Evolutionary conservation across 108 stramenopile genomes (phyloP).

Genomic region (Cylindrotheca closterium): DNA sequence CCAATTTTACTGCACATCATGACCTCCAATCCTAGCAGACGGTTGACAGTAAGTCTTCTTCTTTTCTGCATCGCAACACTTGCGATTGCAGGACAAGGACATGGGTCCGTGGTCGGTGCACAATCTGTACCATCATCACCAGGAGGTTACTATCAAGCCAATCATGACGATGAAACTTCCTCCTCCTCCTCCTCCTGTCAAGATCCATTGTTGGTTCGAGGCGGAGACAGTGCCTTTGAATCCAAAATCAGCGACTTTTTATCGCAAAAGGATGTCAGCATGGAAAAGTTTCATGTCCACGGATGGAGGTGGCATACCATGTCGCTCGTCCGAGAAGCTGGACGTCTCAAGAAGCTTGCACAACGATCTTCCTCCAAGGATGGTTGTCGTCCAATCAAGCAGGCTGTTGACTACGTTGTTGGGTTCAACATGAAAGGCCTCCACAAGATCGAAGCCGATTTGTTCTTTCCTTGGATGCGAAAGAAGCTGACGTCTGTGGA

Average conservation of each 20-base stretch:
- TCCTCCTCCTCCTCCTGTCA: too few species aligned
- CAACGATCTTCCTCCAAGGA: neutral
- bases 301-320: constrained; percentile 87
- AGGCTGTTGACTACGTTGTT: constrained; percentile 60
- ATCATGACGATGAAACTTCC: too few species aligned
- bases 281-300: constrained; percentile 61
- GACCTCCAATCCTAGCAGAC: too few species aligned
- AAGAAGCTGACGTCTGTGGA: constrained; percentile 29
- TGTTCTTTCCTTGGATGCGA: constrained; percentile 73
- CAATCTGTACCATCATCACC: too few species aligned
- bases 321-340: constrained; percentile 64
- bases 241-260: constrained; percentile 6
- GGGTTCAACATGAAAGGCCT: constrained; percentile 79
- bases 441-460: constrained; percentile 53
- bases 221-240: neutral
- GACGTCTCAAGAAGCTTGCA: constrained; percentile 48
- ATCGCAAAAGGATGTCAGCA: constrained; percentile 6
- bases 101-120: too few species aligned
- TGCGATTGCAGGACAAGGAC: too few species aligned
- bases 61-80: too few species aligned
- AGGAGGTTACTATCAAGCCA: too few species aligned
- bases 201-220: too few species aligned
- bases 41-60: too few species aligned
- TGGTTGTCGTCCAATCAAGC: constrained; percentile 17
- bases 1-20: too few species aligned